Evolutionary conservation across 2,329 filamentous ascomycete genomes (phyloP), one percentile per base, ranked within the genome.

Genomic region (Aspergillus calidoustus): DNA sequence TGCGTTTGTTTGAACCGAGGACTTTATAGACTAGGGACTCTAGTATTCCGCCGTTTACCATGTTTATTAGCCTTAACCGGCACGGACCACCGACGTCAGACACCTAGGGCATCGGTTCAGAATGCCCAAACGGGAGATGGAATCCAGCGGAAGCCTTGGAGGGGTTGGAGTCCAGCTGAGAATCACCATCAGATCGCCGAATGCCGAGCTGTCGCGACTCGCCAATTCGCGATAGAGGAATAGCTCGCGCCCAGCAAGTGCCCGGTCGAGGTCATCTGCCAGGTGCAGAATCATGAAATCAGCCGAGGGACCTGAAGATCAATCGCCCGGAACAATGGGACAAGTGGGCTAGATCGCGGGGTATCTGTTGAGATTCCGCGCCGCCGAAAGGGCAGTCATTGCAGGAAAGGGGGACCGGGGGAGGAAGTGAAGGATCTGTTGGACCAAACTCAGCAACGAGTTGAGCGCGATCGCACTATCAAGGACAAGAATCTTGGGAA

Each of bases 251-350:
- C 11, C 43, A 19, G 5, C n/a, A 23, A 46, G 43, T 22, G 11
- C 23, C 46, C 19, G 13, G 7, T 48, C 9, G 46, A 28, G 46
- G 46, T 48, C 46, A 48, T 48, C 46, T 48, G 46, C 22, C 46
- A 48, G 46, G 19, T 15, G 13, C 44, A 23, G 7, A 17, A 17
- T 23, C 11, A 22, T 8, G 44, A 47, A 17, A 48, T 15, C 22
- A 48, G 25, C 46, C 46, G 22, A 25, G 46, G 46, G 46, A 48
- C 46, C 46, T 48, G 46, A 48, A 48, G 46, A 48, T 48, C 46
- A 15, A 41, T 41, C 34, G 34, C 34, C 34, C 34, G 44, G 44
- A 23, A 47, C n/a, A 48, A 48, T 48, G 46, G 19, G 22, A 15
- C 11, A 25, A 13, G 11, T 48, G 46, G 46, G 46, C 11, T 48